Conservation (phyloP, 495 filamentous ascomycete genomes). For the Tirmania nivea region DNA sequence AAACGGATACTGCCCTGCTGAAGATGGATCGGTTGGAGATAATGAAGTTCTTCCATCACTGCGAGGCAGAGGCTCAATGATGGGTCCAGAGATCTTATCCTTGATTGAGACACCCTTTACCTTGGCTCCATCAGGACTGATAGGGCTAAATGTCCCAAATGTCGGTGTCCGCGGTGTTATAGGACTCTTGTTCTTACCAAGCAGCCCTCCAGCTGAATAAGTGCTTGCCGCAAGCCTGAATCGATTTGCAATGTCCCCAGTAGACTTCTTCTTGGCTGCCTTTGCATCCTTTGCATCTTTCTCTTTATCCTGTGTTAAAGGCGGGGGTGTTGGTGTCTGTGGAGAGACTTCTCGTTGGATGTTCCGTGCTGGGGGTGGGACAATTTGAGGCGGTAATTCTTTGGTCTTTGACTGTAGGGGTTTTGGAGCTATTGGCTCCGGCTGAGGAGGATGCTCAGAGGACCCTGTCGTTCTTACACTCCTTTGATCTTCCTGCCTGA, state of each 20-base stretch:
- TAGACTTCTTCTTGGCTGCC: conserved; percentile 13
- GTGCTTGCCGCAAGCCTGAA: conserved; percentile 69
- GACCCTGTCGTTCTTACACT: background rate
- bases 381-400: background rate
- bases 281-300: conserved; percentile 2
- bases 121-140: background rate
- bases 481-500: background rate
- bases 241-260: conserved; percentile 36
- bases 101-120: conserved; percentile 2
- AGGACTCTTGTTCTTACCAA: conserved; percentile 9
- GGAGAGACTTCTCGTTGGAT: conserved; percentile 1
- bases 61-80: conserved; percentile 10
- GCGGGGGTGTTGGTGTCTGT: conserved; percentile 10
- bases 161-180: conserved; percentile 8
- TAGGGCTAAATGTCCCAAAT: background rate
- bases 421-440: background rate
- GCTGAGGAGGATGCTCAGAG: background rate
- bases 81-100: conserved; percentile 1
- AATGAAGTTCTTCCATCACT: conserved; percentile 8
- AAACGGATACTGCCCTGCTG: background rate
- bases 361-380: background rate
- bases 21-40: background rate
- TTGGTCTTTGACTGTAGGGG: background rate
- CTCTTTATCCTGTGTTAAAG: conserved; percentile 1
- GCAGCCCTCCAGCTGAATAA: conserved; percentile 30